A percentile compares a stretch with the other conserved stretches of the same genome.
phyloP scores from a whole-genome alignment of 78 protist species.

The Protostelium mycophagum region DNA sequence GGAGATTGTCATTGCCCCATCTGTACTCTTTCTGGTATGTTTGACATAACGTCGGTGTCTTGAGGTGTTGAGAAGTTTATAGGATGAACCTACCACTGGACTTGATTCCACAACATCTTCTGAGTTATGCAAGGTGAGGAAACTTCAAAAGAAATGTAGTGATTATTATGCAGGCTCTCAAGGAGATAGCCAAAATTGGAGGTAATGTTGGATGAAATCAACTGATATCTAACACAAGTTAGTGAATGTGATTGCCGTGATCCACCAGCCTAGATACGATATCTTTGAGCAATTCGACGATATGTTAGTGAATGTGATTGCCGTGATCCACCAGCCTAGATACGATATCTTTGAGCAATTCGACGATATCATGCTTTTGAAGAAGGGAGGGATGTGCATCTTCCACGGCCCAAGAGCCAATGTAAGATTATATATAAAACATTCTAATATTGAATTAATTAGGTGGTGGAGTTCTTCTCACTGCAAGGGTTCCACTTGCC shows the following conservation, averaged over 20 bases:
- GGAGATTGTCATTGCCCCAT: too few species aligned
- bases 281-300: constrained; percentile 42
- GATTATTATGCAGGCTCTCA: too few species aligned
- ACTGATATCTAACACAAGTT: too few species aligned
- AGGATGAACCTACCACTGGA: neutral
- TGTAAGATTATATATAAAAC: neutral
- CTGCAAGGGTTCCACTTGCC: neutral
- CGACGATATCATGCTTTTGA: constrained; percentile 68
- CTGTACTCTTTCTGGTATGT: too few species aligned
- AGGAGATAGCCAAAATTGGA: neutral
- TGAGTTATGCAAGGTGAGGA: neutral
- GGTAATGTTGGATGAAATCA: neutral
- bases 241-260: neutral
- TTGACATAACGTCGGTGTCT: too few species aligned
- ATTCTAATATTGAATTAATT: too few species aligned
- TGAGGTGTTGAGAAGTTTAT: too few species aligned
- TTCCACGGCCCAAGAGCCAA: constrained; percentile 41
- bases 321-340: constrained; percentile 84
- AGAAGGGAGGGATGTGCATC: constrained; percentile 68
- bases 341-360: constrained; percentile 50
- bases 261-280: constrained; percentile 83
- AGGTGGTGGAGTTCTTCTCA: neutral
- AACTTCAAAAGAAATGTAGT: neutral
- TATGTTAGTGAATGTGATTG: neutral
- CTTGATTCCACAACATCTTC: neutral